Evolutionary conservation across 192 early-diverging fungal genomes (phyloP), one percentile per base, ranked within the genome.

Genomic region (Coemansia sp.): DNA sequence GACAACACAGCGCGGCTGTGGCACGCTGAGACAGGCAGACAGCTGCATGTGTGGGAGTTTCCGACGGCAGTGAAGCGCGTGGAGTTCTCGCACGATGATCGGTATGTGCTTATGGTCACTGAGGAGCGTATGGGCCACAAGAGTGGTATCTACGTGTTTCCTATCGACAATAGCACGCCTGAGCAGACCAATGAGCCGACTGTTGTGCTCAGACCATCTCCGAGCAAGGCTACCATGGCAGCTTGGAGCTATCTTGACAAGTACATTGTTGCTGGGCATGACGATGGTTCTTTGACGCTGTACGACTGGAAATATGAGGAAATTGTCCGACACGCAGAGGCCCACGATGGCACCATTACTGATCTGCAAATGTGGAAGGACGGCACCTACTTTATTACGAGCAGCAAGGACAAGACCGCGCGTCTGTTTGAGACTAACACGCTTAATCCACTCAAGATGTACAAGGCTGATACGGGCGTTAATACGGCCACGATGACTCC

Each of bases 401-500:
- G 93, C 27, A 95, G 93, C 65, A 96, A 95, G 85, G 97, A 99
- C 83, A 90, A 92, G 83, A 88, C 88, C 2, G 87, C 94, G 27
- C 87, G 92, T 67, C 86, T 99, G 65, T 88, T 92, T 56, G 96
- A 98, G 79, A 82, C 91, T 31, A 87, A 88, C 62, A 91, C 91
- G 16, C 83, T 99, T 34, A 84, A 88, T 60, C 81, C 86, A 24
- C 84, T 95, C 69, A 97, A 97, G 85, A 83, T 80, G 53, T 99
- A 88, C 75, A 75, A 81, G 50, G 90, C 95, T 7, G 90, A 94
- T 68, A 90, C 94, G 24, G 89, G 90, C 14, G 85, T 98, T 60
- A 99, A 98, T 84, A 90, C 94, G 23, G 97, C 97, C 3, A 74
- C 90, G 1, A 85, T 99, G 49, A 94, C 92, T 27, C 97, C 97